phyloP scores from a whole-genome alignment of 805 yeast genomes.

The Ogataea salicorniae region DNA sequence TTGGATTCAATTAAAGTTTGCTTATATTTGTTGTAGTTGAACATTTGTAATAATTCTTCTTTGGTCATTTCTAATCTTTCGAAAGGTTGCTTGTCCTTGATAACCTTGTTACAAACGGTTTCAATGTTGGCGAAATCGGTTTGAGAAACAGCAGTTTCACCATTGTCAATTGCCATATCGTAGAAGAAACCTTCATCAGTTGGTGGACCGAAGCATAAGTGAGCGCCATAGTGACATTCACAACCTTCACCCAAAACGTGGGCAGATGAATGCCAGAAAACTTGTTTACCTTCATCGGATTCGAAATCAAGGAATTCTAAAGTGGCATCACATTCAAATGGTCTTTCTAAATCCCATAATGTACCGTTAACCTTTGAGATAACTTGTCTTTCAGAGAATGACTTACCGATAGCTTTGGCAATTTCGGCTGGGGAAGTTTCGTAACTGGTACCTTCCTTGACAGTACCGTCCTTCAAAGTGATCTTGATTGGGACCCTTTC shows the following conservation, averaged over 20 bases:
- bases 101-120: conserved; percentile 79
- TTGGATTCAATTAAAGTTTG: conserved; percentile 79
- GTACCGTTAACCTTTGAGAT: conserved; percentile 87
- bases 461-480: conserved; percentile 81
- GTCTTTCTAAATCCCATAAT: conserved; percentile 95
- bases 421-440: conserved; percentile 88
- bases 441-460: conserved; percentile 74
- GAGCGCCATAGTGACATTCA: conserved; percentile 94
- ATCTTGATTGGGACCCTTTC: conserved; percentile 59
- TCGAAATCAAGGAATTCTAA: conserved; percentile 89
- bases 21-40: conserved; percentile 92
- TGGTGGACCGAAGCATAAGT: conserved; percentile 92
- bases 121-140: conserved; percentile 82
- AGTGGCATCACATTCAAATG: conserved; percentile 65
- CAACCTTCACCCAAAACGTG: conserved; percentile 97
- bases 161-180: conserved; percentile 82
- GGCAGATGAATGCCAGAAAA: conserved; percentile 98
- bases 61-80: conserved; percentile 90
- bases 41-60: conserved; percentile 89
- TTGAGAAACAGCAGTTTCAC: conserved; percentile 71
- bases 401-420: conserved; percentile 78
- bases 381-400: conserved; percentile 83
- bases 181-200: conserved; percentile 97
- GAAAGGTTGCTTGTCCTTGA: conserved; percentile 92
- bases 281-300: conserved; percentile 88